Conservation (phyloP, 2,329 filamentous ascomycete species). For the Zasmidium angulare region DNA sequence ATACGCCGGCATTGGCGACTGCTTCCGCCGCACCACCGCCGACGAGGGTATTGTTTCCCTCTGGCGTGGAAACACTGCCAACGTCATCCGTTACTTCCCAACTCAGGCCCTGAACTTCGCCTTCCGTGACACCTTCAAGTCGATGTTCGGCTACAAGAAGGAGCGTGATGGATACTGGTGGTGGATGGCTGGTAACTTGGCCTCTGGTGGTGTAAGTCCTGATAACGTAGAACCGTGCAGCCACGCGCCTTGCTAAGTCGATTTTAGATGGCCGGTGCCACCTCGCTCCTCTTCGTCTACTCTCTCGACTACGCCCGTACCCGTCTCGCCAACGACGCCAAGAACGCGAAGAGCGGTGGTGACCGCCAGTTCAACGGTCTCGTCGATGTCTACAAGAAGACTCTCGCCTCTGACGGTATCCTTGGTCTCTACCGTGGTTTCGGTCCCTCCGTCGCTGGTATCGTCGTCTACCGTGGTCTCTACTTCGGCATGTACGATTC, state of each 20-base stretch:
- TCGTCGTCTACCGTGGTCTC: conserved; percentile 99
- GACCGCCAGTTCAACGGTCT: conserved; percentile 99
- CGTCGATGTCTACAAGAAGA: conserved; percentile 99
- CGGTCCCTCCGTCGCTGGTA: conserved; percentile 98
- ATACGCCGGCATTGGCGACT: conserved; percentile 91
- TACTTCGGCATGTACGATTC: conserved; percentile 99
- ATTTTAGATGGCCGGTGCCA: conserved; percentile 92
- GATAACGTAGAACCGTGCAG: too few relatives aligned
- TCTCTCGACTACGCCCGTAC: conserved; percentile 99
- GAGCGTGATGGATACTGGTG: conserved; percentile 95
- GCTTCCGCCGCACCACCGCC: conserved; percentile 88
- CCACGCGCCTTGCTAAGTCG: too few relatives aligned
- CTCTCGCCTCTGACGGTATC: conserved; percentile 96
- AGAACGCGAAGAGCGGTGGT: conserved; percentile 95
- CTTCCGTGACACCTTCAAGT: conserved; percentile 99
- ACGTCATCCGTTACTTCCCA: conserved; percentile 99
- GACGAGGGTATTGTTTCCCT: conserved; percentile 92
- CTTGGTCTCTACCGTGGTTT: conserved; percentile 99
- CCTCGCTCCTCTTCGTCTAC: conserved; percentile 99
- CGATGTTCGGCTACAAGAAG: conserved; percentile 99
- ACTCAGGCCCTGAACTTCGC: conserved; percentile 99
- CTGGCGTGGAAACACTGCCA: conserved; percentile 99
- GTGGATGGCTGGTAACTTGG: conserved; percentile 99
- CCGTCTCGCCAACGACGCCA: conserved; percentile 99
- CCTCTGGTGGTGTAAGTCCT: conserved; percentile 92